Conservation (phyloP, 2,329 filamentous ascomycete genomes). For the Fusarium bactridioides region DNA sequence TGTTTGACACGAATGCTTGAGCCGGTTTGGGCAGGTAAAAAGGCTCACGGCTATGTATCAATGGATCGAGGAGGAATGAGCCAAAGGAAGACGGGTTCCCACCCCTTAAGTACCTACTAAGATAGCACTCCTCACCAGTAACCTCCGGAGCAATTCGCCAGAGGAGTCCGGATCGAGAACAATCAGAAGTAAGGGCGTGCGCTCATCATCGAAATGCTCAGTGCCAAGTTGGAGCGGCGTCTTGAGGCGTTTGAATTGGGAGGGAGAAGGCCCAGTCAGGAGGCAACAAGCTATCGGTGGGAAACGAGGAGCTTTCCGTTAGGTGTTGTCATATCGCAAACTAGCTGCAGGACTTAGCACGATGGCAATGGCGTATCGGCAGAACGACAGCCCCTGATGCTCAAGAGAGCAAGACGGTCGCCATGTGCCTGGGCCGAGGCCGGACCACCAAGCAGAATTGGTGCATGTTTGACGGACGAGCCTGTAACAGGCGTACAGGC, state of each 20-base stretch:
- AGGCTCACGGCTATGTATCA: constrained; percentile 21
- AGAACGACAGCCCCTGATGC: constrained; percentile 19
- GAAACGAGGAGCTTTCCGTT: constrained; percentile 31
- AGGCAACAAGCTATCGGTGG: constrained; percentile 40
- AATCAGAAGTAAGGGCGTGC: constrained; percentile 33
- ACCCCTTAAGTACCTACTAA: constrained; percentile 38
- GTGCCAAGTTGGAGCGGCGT: constrained; percentile 35
- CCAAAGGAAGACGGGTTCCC: constrained; percentile 32
- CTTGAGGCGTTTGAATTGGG: constrained; percentile 29
- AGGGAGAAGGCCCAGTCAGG: constrained; percentile 38
- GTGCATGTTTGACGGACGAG: constrained; percentile 30
- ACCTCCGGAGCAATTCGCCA: constrained; percentile 21
- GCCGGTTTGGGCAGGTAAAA: constrained; percentile 13
- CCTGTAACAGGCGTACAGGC: constrained; percentile 35
- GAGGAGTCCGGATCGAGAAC: constrained; percentile 27
- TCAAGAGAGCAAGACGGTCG: constrained; percentile 25
- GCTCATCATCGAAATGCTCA: constrained; percentile 36
- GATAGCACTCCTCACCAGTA: constrained; percentile 30
- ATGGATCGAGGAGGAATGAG: constrained; percentile 17
- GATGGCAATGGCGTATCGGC: constrained; percentile 25
- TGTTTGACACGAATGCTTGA: constrained; percentile 24
- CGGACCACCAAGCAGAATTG: constrained; percentile 27
- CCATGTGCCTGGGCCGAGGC: constrained; percentile 40
- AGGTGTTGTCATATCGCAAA: constrained; percentile 35
- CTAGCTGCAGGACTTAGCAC: constrained; percentile 35